Evolutionary conservation across 345 rosid genomes (phyloP).

Genomic region (Toxicodendron radicans): DNA sequence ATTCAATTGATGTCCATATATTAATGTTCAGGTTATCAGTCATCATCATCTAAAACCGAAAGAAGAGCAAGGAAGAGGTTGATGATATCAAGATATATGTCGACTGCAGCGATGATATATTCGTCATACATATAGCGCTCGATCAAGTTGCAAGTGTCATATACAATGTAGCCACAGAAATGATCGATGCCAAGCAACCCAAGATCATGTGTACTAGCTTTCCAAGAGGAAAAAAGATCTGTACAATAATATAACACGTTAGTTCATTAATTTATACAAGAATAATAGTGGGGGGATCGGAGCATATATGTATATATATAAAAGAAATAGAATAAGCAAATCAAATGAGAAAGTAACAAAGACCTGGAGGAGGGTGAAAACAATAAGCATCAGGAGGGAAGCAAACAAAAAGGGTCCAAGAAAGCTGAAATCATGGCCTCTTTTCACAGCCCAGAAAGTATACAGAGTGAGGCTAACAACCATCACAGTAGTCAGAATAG

Average conservation of each 20-base stretch:
- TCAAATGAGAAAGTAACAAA: too few relatives aligned
- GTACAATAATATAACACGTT: not conserved
- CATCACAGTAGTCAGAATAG: slow-evolving; percentile 47
- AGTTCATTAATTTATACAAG: not conserved
- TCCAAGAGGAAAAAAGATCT: slow-evolving; percentile 49
- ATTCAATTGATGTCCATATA: too few relatives aligned
- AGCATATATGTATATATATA: not conserved
- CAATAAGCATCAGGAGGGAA: slow-evolving; percentile 41
- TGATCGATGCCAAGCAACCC: slow-evolving; percentile 43
- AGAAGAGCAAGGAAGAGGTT: slow-evolving; percentile 56
- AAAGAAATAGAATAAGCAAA: not conserved
- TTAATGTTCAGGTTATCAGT: too few relatives aligned
- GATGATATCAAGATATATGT: slow-evolving; percentile 60
- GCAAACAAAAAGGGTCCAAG: slow-evolving; percentile 73
- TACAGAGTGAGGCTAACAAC: slow-evolving; percentile 61
- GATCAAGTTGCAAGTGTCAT: slow-evolving; percentile 55
- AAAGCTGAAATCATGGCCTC: slow-evolving; percentile 63
- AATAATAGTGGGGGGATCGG: not conserved
- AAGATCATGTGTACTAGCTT: slow-evolving; percentile 41
- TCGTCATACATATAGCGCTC: slow-evolving; percentile 60
- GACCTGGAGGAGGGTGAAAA: slow-evolving; percentile 20
- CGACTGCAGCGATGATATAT: slow-evolving; percentile 67
- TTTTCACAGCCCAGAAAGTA: slow-evolving; percentile 69
- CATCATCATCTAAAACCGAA: too few relatives aligned
- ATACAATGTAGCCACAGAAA: slow-evolving; percentile 54